A percentile compares a stretch with the other conserved stretches of the same genome.
Conservation (phyloP, 306 rosid species). For the Castanea sativa region DNA sequence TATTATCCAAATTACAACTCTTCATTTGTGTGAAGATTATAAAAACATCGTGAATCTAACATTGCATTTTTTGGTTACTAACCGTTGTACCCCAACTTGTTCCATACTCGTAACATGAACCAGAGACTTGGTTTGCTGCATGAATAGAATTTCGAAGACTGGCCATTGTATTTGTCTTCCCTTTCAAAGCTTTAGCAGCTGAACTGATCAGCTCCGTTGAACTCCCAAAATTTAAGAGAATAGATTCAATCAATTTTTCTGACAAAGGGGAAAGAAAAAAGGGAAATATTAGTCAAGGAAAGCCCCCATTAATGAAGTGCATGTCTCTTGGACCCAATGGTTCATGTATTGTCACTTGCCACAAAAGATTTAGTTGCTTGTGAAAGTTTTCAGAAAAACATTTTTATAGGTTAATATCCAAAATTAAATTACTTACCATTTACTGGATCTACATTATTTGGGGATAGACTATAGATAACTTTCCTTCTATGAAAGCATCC, state of each 20-base stretch:
- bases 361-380: neutral
- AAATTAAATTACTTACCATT: neutral
- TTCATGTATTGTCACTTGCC: neutral
- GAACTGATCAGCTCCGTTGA: conserved; percentile 36
- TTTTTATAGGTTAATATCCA: neutral
- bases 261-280: neutral
- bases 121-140: conserved; percentile 45
- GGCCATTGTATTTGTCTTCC: neutral
- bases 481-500: conserved; percentile 60
- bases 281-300: neutral
- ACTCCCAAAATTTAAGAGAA: conserved; percentile 36
- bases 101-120: conserved; percentile 44
- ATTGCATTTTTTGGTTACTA: too few species aligned
- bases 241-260: conserved; percentile 26
- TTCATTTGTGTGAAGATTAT: too few species aligned
- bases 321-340: too few species aligned
- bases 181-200: conserved; percentile 37
- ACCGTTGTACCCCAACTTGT: conserved; percentile 56
- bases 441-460: conserved; percentile 2
- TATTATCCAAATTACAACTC: too few species aligned
- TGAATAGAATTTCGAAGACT: conserved; percentile 17
- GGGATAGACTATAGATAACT: conserved; percentile 61
- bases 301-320: too few species aligned
- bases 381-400: neutral
- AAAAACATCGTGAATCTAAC: too few species aligned